Base-by-base conservation (phyloP, 352 stramenopile species). In the Globisporangium splendens region DNA sequence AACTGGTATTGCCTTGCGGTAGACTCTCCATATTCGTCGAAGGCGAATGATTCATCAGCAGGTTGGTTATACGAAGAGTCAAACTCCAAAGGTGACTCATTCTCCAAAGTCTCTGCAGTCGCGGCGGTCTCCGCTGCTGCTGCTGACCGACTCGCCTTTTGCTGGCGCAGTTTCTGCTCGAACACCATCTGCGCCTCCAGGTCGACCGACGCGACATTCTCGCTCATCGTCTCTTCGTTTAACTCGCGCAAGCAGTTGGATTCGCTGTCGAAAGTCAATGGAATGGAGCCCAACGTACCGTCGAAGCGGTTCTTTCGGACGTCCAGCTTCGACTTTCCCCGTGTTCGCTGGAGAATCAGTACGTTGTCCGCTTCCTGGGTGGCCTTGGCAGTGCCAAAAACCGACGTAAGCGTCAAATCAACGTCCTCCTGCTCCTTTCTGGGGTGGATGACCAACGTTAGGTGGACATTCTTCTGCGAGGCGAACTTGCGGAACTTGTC, bases 351-450 rank as follows among this genome's bases (percentile, higher is more conserved):
- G 43, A 99, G 68, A 54, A 99, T 99, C n/a, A 99, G 69, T 18
- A 99, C 97, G 50, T 98, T 99, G 71, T 99, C 98, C 11, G 97
- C 97, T 79, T 99, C 98, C 78, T 99, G 98, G 2, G 97, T 99
- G 11, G 96, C 97, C 70, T 99, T 99, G 39, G 96, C 97, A 20
- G 94, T 98, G 50, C 98, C 98, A 62, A 98, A 99, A 50, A 99
- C 95, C 5, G 92, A 98, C 18, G 84, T 96, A 28, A 99, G 93
- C 39, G 86, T 97, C 48, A 98, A 74, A 41, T 91, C 77, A 14
- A 83, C 58, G 35, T 96, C 86, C 58, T 99, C 96, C 46, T 97
- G 91, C 79, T 99, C 98, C 67, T 99, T 99, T 33, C 97, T 87
- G 13, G 98, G 98, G 59, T 99, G 98, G 56, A 99, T 98, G 28